Evolutionary conservation across 139 green algal species (phyloP), one percentile per base, ranked within the genome.

Genomic region (Nannochloris sp.): DNA sequence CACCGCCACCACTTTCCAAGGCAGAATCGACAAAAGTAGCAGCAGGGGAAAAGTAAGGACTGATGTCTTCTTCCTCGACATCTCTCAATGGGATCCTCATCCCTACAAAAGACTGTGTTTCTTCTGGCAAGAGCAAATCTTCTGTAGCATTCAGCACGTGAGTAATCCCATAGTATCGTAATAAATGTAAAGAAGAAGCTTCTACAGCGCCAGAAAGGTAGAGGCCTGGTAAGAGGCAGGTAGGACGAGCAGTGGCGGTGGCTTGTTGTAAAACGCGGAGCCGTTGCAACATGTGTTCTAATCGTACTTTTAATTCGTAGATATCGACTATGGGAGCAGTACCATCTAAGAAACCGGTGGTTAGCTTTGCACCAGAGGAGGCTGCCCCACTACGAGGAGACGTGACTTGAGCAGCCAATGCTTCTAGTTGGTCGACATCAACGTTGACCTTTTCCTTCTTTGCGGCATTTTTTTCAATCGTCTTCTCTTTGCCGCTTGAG

Each of bases 111-210:
- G n/a, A 33, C 2, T 25, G 42, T 30, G 9, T 6, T 25, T 63
- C 48, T 32, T 39, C 48, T 4, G 48, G 48, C n/a, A 45, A 10
- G 25, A 72, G 53, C n/a, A 67, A 42, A 53, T 53, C 57, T 75
- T 92, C 72, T 13, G 88, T 91, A 0, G 84, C 80, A 38, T 95
- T 96, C 7, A 97, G 63, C 34, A 96, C 74, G 68, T 96, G 86
- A 0, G 82, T 90, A 65, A 97, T 83, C 45, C 87, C 86, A 65
- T 92, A 75, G 67, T 93, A 82, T 6, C 70, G 64, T 61, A 96
- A 76, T 64, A 90, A 55, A 68, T 92, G 79, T 47, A 82, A 71
- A 35, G 58, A 80, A 80, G 86, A 75, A 1, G 91, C 85, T 23
- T 81, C 78, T 46, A 95, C 83, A 0, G 86, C 87, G 6, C 73